Base-by-base conservation (phyloP, 805 yeast genomes). In the Ogataea salicorniae region DNA sequence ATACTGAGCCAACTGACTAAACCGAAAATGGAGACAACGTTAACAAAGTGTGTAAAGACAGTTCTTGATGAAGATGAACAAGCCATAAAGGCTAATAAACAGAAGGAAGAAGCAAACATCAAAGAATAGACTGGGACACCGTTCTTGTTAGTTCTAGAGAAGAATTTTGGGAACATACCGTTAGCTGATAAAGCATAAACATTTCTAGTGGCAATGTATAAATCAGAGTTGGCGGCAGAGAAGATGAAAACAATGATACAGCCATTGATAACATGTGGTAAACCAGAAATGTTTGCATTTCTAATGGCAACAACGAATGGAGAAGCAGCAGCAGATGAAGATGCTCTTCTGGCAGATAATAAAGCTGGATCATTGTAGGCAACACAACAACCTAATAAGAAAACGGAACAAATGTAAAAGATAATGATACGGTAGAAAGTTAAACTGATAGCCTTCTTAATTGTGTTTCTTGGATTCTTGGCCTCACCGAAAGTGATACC, bases 221-320 rank as follows among this genome's bases (percentile, higher is more conserved):
- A 72, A 66, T 83, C 90, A 2, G 90, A 83, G 69, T 86, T 87
- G 11, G 87, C 83, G 41, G 95, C 95, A 11, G 92, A 84, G 62
- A 87, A 77, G 49, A 87, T 90, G 53, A 87, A 84, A 37, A 86
- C 67, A 60, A 89, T 67, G 55, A 89, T 84, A 63, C 87, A 81
- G 2, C 83, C 92, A 63, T 89, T 89, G 59, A 89, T 72, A 42
- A 89, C 75, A 55, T 83, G 85, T 36, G 90, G 90, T 52, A 88
- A 69, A 0, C 80, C 91, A 8, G 63, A 58, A 52, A 87, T 86
- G 17, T 73, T 65, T 16, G 89, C 86, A 55, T 76, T 77, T 52
- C 76, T 76, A 59, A 87, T 83, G 42, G 95, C 96, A 59, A 87
- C 82, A 45, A 87, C 91, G 59, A 87, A 87, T 37, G 96, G 95